Percentiles rank a stretch among this genome's conserved stretches.
phyloP scores from a whole-genome alignment of 768 basidiomycete genomes.

The Jaapia argillacea region DNA sequence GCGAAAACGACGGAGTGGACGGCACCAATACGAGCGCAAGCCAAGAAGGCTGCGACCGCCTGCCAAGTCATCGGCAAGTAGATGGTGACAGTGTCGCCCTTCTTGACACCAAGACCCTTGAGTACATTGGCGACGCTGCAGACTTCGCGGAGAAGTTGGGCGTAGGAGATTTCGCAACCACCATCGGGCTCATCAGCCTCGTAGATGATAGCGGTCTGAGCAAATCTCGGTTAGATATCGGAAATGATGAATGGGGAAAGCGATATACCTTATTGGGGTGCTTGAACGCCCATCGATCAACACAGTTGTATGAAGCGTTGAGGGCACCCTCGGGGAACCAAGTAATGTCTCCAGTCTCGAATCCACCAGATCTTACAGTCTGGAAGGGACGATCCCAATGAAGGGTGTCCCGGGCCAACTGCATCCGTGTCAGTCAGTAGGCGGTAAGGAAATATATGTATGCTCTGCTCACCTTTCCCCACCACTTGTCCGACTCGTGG shows the following conservation, averaged over 20 bases:
- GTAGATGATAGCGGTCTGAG: constrained; percentile 90
- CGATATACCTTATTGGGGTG: constrained; percentile 63
- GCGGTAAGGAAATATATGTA: neutral
- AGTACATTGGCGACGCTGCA: constrained; percentile 87
- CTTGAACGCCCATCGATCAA: constrained; percentile 92
- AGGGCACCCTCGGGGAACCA: constrained; percentile 97
- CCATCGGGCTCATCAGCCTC: constrained; percentile 92
- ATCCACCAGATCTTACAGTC: constrained; percentile 75
- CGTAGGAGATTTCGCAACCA: constrained; percentile 67
- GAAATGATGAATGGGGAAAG: neutral
- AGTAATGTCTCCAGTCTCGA: constrained; percentile 76
- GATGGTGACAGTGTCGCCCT: constrained; percentile 90
- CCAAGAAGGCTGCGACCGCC: constrained; percentile 92
- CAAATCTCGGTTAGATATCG: neutral
- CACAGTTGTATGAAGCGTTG: constrained; percentile 95
- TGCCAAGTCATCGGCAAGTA: constrained; percentile 96
- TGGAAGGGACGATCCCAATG: constrained; percentile 88
- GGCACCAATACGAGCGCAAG: constrained; percentile 94
- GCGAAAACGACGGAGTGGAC: constrained; percentile 97
- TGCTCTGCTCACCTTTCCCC: constrained; percentile 52
- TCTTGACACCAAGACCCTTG: constrained; percentile 81
- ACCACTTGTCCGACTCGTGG: constrained; percentile 74
- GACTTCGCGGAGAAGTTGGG: constrained; percentile 84
- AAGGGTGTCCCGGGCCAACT: constrained; percentile 67
- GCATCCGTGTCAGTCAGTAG: neutral